Conservation (phyloP, 805 yeast genomes). For the Tetrapisispora pingtungensis region DNA sequence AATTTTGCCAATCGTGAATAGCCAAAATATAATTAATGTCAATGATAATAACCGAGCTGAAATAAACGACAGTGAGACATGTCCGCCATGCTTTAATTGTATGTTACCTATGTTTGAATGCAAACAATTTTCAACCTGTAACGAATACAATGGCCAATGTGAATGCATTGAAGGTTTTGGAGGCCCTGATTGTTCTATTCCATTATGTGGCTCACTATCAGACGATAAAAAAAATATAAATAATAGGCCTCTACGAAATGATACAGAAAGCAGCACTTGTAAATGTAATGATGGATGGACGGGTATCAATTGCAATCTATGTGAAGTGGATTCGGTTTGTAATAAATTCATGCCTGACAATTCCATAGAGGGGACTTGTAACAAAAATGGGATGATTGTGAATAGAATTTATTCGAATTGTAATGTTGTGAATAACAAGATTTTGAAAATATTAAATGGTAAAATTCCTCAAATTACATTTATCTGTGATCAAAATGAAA, state of each 20-base stretch:
- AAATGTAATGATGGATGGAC: conserved; percentile 79
- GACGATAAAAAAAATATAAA: conserved; percentile 22
- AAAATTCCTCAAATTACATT: conserved; percentile 86
- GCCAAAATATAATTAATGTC: not conserved
- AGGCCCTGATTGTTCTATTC: conserved; percentile 83
- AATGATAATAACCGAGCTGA: not conserved
- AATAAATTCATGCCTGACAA: conserved; percentile 76
- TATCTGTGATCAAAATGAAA: conserved; percentile 62
- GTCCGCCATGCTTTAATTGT: conserved; percentile 94
- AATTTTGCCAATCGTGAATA: not conserved
- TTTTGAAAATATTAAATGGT: conserved; percentile 69
- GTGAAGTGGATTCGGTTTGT: conserved; percentile 65
- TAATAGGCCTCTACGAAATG: conserved; percentile 52
- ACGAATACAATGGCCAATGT: conserved; percentile 80
- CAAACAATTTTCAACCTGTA: conserved; percentile 82
- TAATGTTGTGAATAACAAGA: conserved; percentile 84
- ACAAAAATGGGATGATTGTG: conserved; percentile 73
- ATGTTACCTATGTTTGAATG: conserved; percentile 84
- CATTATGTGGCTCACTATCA: conserved; percentile 73
- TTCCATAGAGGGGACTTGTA: conserved; percentile 78
- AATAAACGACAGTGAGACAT: conserved; percentile 31
- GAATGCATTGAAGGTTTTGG: conserved; percentile 91
- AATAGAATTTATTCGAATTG: conserved; percentile 82
- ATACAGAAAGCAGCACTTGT: conserved; percentile 38
- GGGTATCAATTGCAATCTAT: conserved; percentile 89